Percentiles rank a stretch among this genome's conserved stretches.
phyloP scores from a whole-genome alignment of 2,329 filamentous ascomycete genomes.

The Mycocentrospora acerina region DNA sequence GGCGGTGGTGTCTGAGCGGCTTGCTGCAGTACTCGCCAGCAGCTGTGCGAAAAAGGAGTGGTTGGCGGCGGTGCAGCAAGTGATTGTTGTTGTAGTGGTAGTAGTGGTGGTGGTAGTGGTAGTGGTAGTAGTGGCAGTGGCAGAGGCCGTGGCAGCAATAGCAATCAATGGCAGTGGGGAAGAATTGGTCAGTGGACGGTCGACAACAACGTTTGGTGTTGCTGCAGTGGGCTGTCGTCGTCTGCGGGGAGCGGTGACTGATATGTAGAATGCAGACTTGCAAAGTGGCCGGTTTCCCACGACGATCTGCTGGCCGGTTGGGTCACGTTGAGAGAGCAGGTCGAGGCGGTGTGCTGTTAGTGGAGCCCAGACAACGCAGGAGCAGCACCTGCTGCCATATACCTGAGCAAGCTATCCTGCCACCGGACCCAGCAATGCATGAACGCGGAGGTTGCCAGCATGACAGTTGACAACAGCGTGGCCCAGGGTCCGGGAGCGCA shows the following conservation, averaged over 20 bases:
- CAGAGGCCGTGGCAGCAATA: no score
- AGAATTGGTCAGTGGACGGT: slow-evolving; percentile 8
- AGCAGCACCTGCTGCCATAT: no score
- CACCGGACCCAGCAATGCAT: no score
- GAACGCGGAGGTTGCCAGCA: no score
- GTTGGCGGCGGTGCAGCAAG: no score
- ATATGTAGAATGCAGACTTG: slow-evolving; percentile 28
- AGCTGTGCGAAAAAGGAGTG: slow-evolving; percentile 1
- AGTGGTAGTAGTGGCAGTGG: slow-evolving; percentile 10
- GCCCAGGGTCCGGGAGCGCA: no score
- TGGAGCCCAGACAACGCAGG: slow-evolving; percentile 12
- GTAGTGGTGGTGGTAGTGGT: no score
- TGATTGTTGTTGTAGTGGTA: no score
- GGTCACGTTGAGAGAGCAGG: slow-evolving; percentile 31
- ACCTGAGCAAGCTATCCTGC: no score
- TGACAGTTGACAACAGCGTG: no score
- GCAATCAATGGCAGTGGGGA: no score
- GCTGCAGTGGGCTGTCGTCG: slow-evolving; percentile 8
- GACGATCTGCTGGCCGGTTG: slow-evolving; percentile 24
- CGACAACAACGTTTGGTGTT: slow-evolving; percentile 14
- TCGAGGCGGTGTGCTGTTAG: slow-evolving; percentile 37
- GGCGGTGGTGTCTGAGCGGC: slow-evolving; percentile 33
- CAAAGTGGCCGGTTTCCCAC: slow-evolving; percentile 15
- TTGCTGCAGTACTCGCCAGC: slow-evolving; percentile 13
- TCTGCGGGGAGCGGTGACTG: slow-evolving; percentile 14